Evolutionary conservation across 2,329 filamentous ascomycete genomes (phyloP), one percentile per base, ranked within the genome.

Genomic region (Phaeosphaeria sp.): DNA sequence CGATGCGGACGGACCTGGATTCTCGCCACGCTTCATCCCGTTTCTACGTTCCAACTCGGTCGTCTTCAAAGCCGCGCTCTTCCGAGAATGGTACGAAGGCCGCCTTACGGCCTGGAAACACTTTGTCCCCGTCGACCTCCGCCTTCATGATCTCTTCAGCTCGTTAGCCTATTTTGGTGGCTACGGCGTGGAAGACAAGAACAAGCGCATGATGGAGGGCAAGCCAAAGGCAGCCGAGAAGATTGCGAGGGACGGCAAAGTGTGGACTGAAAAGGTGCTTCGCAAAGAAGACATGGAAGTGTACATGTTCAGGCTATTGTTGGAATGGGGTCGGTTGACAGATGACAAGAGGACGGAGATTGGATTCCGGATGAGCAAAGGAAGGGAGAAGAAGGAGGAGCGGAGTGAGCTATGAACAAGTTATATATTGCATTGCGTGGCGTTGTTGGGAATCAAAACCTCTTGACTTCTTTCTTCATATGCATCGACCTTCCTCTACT

Each of bases 61-160:
- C 5, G 90, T 90, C 0, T 86, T 95, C 71, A 83, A 92, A 63
- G 85, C 87, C 1, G 87, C 87, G 0, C 81, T 94, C 6, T 94
- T 93, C 75, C 84, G 87, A 22, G 87, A 92, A 70, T 96, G 92
- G 92, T 91, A 89, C 75, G 89, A 91, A 57, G 87, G 89, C 50
- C 85, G 92, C 6, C 77, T 95, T 17, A 84, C 83, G 56, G 86
- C 91, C 0, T 96, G 91, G 91, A 79, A 89, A 46, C 91, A 96
- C 72, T 95, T 92, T 67, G 88, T 94, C 1, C 92, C 92, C 9
- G 78, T 93, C 17, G 91, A 95, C 71, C 65, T 89, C 1, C 84
- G 91, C 2, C 86, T 90, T 20, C 90, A 93, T 59, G 90, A 85
- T 1, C 78, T 95, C 42, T 92, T 90, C 80, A 87, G 86, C 60